phyloP scores from a whole-genome alignment of 192 early-diverging fungal species.

The Coemansia sp. region DNA sequence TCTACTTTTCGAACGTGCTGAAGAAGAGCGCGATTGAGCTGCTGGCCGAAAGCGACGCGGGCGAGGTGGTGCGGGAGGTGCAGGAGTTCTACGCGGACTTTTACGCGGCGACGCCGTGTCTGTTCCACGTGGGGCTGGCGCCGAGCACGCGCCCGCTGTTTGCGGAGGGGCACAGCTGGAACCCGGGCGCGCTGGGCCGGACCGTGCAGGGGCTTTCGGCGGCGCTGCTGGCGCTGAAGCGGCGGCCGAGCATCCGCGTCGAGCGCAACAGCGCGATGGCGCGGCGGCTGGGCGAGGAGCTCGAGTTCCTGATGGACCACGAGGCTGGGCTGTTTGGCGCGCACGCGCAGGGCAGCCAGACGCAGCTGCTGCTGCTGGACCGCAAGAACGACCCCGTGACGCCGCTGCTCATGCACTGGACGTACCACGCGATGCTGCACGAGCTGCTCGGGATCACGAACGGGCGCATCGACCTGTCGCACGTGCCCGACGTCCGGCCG shows the following conservation, averaged over 20 bases:
- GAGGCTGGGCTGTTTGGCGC: conserved; percentile 42
- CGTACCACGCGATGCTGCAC: conserved; percentile 98
- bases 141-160: conserved; percentile 65
- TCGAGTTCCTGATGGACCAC: conserved; percentile 46
- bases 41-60: conserved; percentile 93
- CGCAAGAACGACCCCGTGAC: conserved; percentile 95
- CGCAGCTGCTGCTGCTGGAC: conserved; percentile 90
- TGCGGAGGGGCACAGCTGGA: conserved; percentile 77
- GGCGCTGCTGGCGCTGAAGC: conserved; percentile 80
- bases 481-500: conserved; percentile 73
- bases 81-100: conserved; percentile 97
- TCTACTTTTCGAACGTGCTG: conserved; percentile 95
- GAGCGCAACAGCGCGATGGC: conserved; percentile 81
- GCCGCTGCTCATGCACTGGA: conserved; percentile 94
- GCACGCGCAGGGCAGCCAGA: conserved; percentile 64
- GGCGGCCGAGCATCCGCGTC: conserved; percentile 90
- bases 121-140: conserved; percentile 76
- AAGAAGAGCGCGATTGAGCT: conserved; percentile 88
- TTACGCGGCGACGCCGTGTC: conserved; percentile 74
- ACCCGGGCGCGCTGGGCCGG: conserved; percentile 70
- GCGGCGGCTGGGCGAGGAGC: conserved; percentile 75
- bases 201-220: conserved; percentile 76
- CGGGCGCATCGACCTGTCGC: conserved; percentile 86
- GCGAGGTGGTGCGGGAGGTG: conserved; percentile 90
- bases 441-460: conserved; percentile 92